Conservation (phyloP, 306 rosid species). For the Macrotyloma uniflorum region DNA sequence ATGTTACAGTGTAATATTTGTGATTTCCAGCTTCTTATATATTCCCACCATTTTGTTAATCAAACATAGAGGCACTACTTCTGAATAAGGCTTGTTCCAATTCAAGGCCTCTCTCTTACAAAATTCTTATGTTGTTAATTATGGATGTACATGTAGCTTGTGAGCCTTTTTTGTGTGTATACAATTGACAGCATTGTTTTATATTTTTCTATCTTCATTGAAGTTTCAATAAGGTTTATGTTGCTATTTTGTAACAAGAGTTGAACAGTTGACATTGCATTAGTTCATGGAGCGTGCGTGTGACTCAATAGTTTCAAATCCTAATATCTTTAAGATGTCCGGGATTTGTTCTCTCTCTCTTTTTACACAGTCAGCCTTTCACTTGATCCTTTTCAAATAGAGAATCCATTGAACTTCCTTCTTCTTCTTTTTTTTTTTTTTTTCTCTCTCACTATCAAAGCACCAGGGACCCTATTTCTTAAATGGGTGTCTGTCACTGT, state of each 20-base stretch:
- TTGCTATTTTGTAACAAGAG: background rate
- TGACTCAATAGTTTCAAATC: conserved; percentile 40
- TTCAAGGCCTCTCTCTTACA: conserved; percentile 33
- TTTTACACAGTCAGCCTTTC: conserved; percentile 35
- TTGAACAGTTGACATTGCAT: conserved; percentile 37
- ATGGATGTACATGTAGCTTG: conserved; percentile 31
- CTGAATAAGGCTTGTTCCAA: conserved; percentile 49
- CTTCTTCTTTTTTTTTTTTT: conserved; percentile 19
- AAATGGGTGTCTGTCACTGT: conserved; percentile 67
- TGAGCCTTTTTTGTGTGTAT: conserved; percentile 37
- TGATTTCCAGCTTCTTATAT: conserved; percentile 43
- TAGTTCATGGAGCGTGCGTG: conserved; percentile 37
- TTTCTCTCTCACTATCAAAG: conserved; percentile 43
- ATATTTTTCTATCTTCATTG: background rate
- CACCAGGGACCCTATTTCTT: conserved; percentile 56
- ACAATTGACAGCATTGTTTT: conserved; percentile 34
- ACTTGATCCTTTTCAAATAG: conserved; percentile 46
- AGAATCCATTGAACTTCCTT: conserved; percentile 40
- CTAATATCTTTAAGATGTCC: conserved; percentile 37
- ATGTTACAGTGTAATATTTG: conserved; percentile 45
- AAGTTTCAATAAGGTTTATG: conserved; percentile 14
- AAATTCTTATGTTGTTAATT: conserved; percentile 30
- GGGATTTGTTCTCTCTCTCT: conserved; percentile 42
- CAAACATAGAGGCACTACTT: conserved; percentile 44
- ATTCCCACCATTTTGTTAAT: conserved; percentile 42